Evolutionary conservation across 1,284 basidiomycete species (phyloP), one percentile per base, ranked within the genome.

Genomic region (Tetrapyrgos nigripes): DNA sequence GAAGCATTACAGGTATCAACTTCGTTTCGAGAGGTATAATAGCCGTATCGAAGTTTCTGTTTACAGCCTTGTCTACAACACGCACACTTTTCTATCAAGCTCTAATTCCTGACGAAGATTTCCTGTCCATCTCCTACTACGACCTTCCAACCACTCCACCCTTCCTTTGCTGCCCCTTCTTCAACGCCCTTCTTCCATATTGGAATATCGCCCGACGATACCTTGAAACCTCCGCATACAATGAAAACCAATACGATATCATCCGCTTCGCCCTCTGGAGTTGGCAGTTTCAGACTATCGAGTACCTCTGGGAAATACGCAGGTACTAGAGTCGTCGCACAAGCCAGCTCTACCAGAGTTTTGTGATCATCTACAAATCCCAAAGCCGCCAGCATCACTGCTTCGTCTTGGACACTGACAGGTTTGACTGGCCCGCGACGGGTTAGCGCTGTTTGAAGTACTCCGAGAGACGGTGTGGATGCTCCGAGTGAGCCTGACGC

Each of bases 281-380:
- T 59, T 14, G 70, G 67, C 19, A 81, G 79, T 1, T 86, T 74
- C 17, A 89, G 66, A 50, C 70, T 77, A 37, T 79, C 64, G 66
- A 91, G 84, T n/a, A 92, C 69, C 1, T 72, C 69, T 2, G 73
- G 77, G 37, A 80, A 82, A 69, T 91, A 92, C 3, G 84, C 89
- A 2, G 87, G 81, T 4, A 82, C 77, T 17, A 92, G 76, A 1
- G 90, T 85, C 2, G 87, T 83, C 1, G 88, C 79, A 64, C 89
- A 92, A 0, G 91, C 86, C 27, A 92, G 76, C 66, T 93, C 89
- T 3, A 89, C 83, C 23, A 92, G 73, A 58, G 85, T 76, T 70
- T 91, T 91, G 66, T 93, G 89, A 59, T 91, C 88, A 59, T 89
- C 91, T 91, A 60, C 83, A 64, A 92, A 89, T 13, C 63, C 64